Base-by-base conservation (phyloP, 192 early-diverging fungal genomes). In the Coemansia sp. region DNA sequence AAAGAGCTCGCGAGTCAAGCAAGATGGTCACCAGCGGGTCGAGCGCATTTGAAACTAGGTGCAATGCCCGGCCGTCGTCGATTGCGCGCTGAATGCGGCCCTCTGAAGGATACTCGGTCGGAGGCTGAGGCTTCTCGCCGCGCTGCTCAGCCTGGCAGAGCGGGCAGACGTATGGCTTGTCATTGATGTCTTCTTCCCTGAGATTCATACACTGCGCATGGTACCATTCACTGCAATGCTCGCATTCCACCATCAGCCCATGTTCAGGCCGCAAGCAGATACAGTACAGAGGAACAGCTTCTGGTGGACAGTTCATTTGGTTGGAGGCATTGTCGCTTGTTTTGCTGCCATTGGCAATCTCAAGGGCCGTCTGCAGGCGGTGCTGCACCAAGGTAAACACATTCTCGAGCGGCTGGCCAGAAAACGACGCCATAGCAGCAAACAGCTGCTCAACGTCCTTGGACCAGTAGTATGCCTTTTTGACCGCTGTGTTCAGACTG, bases 221-320 rank as follows among this genome's bases (percentile, higher is more conserved):
- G 65, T 87, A 86, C 90, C 87, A 87, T 42, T 89, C 90, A 9
- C 79, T 70, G 60, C 90, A 91, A 8, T 69, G 31, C 49, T 85
- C 87, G 56, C 90, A 91, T 59, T 90, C 83, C 9, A 89, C 82
- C 89, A 91, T 91, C 66, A 86, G 56, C 2, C 86, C 89, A 35
- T 71, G 63, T 42, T 91, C 89, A 3, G 84, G 66, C 21, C 71
- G 68, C 49, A 87, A 71, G 28, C 91, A 92, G 20, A 90, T 63
- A 59, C 91, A 92, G 60, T 86, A 88, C 59, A 73, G n/a, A 18
- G 26, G 0, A 2, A 7, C 40, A 21, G 53, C n/a, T 16, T 25
- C 20, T 15, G 7, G 46, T 21, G 9, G 25, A 30, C 40, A 3
- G 3, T 26, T 13, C 8, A n/a, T 8, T 33, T 46, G 40, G 12